phyloP scores from a whole-genome alignment of 495 filamentous ascomycete genomes.

The Lichenothelia convexa region DNA sequence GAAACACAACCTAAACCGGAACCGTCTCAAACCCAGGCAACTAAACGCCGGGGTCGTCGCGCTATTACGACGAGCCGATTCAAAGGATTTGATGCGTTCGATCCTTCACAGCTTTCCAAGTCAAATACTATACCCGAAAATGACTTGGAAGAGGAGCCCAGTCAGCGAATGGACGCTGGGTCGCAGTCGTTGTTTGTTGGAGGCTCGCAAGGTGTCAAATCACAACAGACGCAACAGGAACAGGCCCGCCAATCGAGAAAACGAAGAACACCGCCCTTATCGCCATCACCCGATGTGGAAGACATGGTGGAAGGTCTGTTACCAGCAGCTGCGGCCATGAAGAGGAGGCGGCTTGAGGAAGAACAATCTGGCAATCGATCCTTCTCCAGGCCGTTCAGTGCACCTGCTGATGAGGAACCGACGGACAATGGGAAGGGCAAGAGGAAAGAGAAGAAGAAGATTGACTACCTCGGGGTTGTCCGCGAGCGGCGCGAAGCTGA shows the following conservation, averaged over 20 bases:
- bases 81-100: conserved; percentile 52
- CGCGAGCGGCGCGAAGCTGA: conserved; percentile 50
- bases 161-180: conserved; percentile 2
- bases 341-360: conserved; percentile 40
- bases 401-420: neutral
- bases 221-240: conserved; percentile 4
- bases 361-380: conserved; percentile 14
- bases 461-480: conserved; percentile 52
- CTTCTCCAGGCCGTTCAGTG: conserved; percentile 7
- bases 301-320: conserved; percentile 46
- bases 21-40: conserved; percentile 8
- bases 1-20: conserved; percentile 3
- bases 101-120: conserved; percentile 17
- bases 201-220: neutral
- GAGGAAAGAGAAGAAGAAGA: conserved; percentile 21
- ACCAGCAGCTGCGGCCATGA: conserved; percentile 53
- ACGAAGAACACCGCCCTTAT: too few relatives aligned
- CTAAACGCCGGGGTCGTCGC: conserved; percentile 23
- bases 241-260: conserved; percentile 18
- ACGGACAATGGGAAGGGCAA: neutral
- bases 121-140: conserved; percentile 3
- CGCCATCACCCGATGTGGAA: conserved; percentile 25
- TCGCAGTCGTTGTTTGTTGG: neutral
- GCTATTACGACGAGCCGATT: conserved; percentile 40
- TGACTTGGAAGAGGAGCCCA: conserved; percentile 1